Base-by-base conservation (phyloP, 2,329 filamentous ascomycete species). In the Sclerotinia minor region DNA sequence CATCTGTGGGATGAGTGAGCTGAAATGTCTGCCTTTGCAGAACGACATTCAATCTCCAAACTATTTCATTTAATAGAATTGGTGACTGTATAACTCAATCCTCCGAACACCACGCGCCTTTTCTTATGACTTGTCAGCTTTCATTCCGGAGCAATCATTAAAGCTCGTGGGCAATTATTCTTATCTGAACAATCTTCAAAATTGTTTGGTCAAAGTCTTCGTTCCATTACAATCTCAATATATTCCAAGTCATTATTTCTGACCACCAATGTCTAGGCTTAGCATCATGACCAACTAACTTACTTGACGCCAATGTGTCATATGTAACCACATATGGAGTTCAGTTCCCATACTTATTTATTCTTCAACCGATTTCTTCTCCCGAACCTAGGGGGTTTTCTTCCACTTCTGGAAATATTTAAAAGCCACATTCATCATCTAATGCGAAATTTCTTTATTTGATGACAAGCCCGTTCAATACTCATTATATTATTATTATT, bases 61-160 rank as follows among this genome's bases (percentile, higher is more conserved):
- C 32, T 24, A 38, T 38, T 7, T 13, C 32, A 50, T 61, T 38
- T 50, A 57, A 57, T 32, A 35, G 35, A 41, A 41, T 32, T 65
- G 24, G 15, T 57, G 8, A 21, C 41, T 45, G 29, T 45, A 50
- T 15, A 11, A 50, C 15, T 38, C 32, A 19, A 60, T 26, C 9
- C 26, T 47, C 45, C 11, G 21, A 50, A 50, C 41, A 49, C 52
- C 64, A 65, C 64, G 41, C 64, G 53, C 64, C 38, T 65, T n/a
- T 35, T 59, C 64, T 59, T 65, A 65, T 65, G 64, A 65, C 64
- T 59, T 49, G 64, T 65, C 64, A 47, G 44, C 52, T 65, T 65
- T 65, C 53, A 41, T 65, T 65, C 64, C 53, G 17, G 26, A 29
- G 41, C 64, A 59, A 65, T 65, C 64, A 59, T 65, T 29, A 15